Evolutionary conservation across 1,139 yeast genomes (phyloP).

Genomic region (Blastobotrys illinoisensis): DNA sequence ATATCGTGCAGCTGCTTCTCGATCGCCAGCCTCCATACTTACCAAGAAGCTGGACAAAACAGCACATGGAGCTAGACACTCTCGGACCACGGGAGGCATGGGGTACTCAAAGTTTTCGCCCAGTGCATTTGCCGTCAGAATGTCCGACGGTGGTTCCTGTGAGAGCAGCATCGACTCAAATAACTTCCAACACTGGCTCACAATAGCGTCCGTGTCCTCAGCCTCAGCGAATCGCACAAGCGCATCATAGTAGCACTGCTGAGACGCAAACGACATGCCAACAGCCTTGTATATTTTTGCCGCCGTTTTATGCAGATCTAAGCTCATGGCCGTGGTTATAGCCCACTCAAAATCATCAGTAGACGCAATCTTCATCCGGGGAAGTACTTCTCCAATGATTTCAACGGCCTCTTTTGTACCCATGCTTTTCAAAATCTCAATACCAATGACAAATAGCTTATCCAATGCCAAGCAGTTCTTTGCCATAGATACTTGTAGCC

Average conservation of each 20-base stretch:
- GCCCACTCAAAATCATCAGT: conserved; percentile 83
- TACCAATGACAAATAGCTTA: conserved; percentile 16
- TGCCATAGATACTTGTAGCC: conserved; percentile 25
- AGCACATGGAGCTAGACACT: conserved; percentile 69
- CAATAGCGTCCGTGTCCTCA: conserved; percentile 45
- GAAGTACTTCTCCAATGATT: conserved; percentile 55
- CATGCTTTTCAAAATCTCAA: conserved; percentile 20
- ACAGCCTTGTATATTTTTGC: conserved; percentile 19
- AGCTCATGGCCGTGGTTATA: conserved; percentile 47
- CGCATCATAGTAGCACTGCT: conserved; percentile 52
- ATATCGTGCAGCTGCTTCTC: conserved; percentile 32
- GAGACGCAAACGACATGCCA: conserved; percentile 18
- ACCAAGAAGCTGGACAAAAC: conserved; percentile 50
- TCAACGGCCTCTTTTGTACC: conserved; percentile 34
- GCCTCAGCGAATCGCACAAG: conserved; percentile 63
- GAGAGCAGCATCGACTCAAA: conserved; percentile 59
- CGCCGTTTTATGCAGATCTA: conserved; percentile 29
- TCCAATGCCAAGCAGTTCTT: conserved; percentile 19
- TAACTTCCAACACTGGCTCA: conserved; percentile 41
- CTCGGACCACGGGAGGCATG: conserved; percentile 53
- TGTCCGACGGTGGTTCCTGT: conserved; percentile 31
- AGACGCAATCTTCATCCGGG: conserved; percentile 47
- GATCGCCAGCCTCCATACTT: conserved; percentile 26
- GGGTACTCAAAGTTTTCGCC: conserved; percentile 17
- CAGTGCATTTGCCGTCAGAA: conserved; percentile 28